Evolutionary conservation across 441 rosid species (phyloP).

Genomic region (Populus hybrid): DNA sequence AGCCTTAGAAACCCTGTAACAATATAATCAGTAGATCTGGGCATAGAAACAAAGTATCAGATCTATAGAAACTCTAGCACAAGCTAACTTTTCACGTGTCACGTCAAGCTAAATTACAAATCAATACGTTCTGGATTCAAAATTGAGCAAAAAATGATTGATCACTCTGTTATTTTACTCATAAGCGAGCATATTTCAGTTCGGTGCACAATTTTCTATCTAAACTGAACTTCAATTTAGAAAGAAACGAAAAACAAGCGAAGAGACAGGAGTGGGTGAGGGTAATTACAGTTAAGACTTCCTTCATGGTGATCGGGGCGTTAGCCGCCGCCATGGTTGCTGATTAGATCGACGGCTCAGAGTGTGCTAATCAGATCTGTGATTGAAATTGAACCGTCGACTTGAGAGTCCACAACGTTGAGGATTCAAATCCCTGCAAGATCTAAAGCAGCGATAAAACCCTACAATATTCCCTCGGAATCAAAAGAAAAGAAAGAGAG

Average conservation of each 20-base stretch:
- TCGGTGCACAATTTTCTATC: neutral
- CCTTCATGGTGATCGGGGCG: slow-evolving; percentile 66
- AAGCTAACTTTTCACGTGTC: neutral
- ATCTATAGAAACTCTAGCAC: neutral
- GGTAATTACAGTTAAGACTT: slow-evolving; percentile 44
- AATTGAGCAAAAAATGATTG: neutral
- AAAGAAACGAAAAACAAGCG: neutral
- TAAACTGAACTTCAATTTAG: neutral
- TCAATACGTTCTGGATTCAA: neutral
- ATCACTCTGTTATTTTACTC: neutral
- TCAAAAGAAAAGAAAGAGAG: neutral
- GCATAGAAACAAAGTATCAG: neutral
- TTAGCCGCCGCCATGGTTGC: slow-evolving; percentile 55
- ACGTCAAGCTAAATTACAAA: slow-evolving; percentile 3
- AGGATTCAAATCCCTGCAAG: slow-evolving; percentile 47
- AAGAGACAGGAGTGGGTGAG: neutral
- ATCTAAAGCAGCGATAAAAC: slow-evolving; percentile 49
- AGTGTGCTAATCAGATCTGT: slow-evolving; percentile 43
- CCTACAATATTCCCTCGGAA: slow-evolving; percentile 16
- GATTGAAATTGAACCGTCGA: slow-evolving; percentile 35
- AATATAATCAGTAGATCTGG: slow-evolving; percentile 8
- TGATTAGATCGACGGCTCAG: slow-evolving; percentile 28
- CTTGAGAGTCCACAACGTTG: slow-evolving; percentile 18
- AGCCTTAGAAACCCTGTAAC: neutral
- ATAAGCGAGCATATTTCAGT: neutral